phyloP scores from a whole-genome alignment of 2,329 filamentous ascomycete genomes.

The Myriosclerotinia duriaeana region DNA sequence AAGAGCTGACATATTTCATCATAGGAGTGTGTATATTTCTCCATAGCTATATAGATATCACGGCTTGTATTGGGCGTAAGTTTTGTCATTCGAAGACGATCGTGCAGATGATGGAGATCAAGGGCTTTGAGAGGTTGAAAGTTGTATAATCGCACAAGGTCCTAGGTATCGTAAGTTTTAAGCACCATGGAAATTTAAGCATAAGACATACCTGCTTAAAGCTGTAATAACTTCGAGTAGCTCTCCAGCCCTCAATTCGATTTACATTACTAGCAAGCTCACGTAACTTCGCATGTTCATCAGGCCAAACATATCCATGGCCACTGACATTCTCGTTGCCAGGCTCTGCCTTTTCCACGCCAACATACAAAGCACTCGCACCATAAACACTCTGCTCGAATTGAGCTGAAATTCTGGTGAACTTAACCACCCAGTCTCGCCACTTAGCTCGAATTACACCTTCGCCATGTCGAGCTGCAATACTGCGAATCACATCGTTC shows the following conservation, averaged over 20 bases:
- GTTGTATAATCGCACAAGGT: conserved; percentile 63
- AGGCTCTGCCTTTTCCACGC: conserved; percentile 67
- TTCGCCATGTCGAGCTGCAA: conserved; percentile 83
- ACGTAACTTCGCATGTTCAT: conserved; percentile 74
- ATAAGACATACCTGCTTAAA: conserved; percentile 71
- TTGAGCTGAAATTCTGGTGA: conserved; percentile 85
- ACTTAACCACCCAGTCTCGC: conserved; percentile 91
- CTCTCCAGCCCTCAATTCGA: conserved; percentile 94
- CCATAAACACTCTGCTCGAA: conserved; percentile 97
- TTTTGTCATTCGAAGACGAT: conserved; percentile 80
- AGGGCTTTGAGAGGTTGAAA: conserved; percentile 72
- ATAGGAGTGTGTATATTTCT: conserved; percentile 73
- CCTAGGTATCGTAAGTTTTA: conserved; percentile 49
- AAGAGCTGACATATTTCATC: conserved; percentile 84
- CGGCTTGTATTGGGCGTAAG: conserved; percentile 73
- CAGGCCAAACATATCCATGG: conserved; percentile 93
- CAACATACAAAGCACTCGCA: conserved; percentile 83
- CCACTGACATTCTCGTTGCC: conserved; percentile 63
- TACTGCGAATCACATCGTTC: conserved; percentile 78
- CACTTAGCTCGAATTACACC: conserved; percentile 88
- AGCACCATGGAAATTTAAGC: background rate
- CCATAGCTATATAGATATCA: conserved; percentile 81
- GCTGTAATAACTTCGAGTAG: conserved; percentile 91
- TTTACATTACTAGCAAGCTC: conserved; percentile 91
- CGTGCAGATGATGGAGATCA: conserved; percentile 89